Evolutionary conservation across 495 filamentous ascomycete genomes (phyloP).

Genomic region (Podospora australis): DNA sequence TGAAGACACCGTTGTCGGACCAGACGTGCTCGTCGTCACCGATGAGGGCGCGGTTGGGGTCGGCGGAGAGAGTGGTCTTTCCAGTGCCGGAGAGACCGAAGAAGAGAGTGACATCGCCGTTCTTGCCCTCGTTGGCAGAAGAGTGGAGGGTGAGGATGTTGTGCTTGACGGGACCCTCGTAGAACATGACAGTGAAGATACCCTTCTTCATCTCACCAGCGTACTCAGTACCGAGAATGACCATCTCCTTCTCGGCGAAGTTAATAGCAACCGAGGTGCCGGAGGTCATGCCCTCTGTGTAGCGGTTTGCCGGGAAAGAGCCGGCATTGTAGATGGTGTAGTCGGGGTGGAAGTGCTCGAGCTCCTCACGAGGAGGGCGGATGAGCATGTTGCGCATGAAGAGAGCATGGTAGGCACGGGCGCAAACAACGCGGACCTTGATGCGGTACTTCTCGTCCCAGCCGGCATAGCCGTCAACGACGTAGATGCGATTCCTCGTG

Average conservation of each 20-base stretch:
- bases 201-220: conserved; percentile 99
- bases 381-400: conserved; percentile 99
- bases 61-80: conserved; percentile 96
- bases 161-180: conserved; percentile 99
- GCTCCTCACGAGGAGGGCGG: conserved; percentile 79
- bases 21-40: conserved; percentile 99
- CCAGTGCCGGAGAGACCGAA: conserved; percentile 98
- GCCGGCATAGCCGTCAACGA: conserved; percentile 92
- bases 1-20: conserved; percentile 95
- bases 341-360: conserved; percentile 95
- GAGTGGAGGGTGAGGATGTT: conserved; percentile 97
- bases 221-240: conserved; percentile 98
- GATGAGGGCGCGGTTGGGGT: conserved; percentile 91
- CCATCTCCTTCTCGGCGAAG: conserved; percentile 80
- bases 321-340: conserved; percentile 99
- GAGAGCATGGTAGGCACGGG: conserved; percentile 96
- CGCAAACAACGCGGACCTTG: conserved; percentile 95
- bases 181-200: conserved; percentile 98
- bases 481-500: conserved; percentile 97
- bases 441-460: conserved; percentile 99
- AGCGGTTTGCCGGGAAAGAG: conserved; percentile 96
- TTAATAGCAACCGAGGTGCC: conserved; percentile 66
- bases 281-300: conserved; percentile 98
- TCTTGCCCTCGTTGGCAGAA: conserved; percentile 87
- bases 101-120: conserved; percentile 95